Evolutionary conservation across 1,139 yeast species (phyloP), one percentile per base, ranked within the genome.

Genomic region (Blastobotrys aristatus): DNA sequence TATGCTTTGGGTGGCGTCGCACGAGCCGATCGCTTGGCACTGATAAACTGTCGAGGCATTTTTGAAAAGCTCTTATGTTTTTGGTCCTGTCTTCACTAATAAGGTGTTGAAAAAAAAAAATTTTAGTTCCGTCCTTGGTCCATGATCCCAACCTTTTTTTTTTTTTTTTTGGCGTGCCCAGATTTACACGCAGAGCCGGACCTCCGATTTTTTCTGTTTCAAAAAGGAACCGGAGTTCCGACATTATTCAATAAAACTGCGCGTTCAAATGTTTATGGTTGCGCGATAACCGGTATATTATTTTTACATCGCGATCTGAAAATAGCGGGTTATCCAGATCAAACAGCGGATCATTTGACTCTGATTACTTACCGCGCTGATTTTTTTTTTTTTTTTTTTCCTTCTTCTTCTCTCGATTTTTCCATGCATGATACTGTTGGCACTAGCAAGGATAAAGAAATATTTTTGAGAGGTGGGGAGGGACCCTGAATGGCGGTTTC

Each of bases 1-100:
- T 32, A 57, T 8, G 56, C 49, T 38, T 46, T 44, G 8, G 62
- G 62, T 4, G 62, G 59, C 3, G 37, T 40, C 2, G 59, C 55
- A 34, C 59, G 46, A 6, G 54, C 51, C 4, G 49, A 44, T 34
- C 58, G 47, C 47, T 57, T 56, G 21, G 54, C 49, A 33, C 57
- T 54, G 31, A 48, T 41, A 26, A 46, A 47, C 47, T 50, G 52
- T 47, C 58, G 52, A 21, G 58, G 57, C 58, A 55, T 54, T 17
- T 4, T 45, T 18, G n/a, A n/a, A n/a, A n/a, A n/a, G n/a, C 20
- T 34, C 14, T 33, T 17, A 4, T 33, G 6, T 17, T 18, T 16
- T 33, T 18, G 5, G n/a, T 33, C 21, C 6, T 13, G 17, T 30
- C 33, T 24, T 24, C 8, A 10, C 10, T 5, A 10, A 10, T 24